These are phyloP conservation scores for Beauveria sp. DNA, from an alignment of 2,329 filamentous ascomycete genomes.

Conservation along the genomic window DNA sequence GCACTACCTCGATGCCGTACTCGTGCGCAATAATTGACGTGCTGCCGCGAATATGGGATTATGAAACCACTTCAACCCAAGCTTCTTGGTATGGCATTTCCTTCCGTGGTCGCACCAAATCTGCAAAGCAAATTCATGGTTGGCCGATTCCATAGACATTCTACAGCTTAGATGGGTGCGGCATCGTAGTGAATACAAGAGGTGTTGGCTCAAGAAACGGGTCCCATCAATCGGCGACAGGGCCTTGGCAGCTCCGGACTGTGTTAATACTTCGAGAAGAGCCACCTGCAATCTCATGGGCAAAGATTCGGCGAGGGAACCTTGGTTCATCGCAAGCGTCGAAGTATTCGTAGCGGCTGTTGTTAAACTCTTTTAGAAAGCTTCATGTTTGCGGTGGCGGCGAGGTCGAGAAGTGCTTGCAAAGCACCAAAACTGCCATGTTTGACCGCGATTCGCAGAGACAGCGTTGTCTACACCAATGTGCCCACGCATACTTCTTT, in stretches of 20 bases:
- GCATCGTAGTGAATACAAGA: neutral
- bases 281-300: neutral
- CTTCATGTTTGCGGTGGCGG: neutral
- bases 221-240: neutral
- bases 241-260: neutral
- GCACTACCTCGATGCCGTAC: neutral
- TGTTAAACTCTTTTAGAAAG: neutral
- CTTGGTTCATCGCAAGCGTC: neutral
- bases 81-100: neutral
- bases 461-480: neutral
- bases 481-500: neutral
- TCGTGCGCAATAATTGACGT: neutral
- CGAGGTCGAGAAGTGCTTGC: neutral
- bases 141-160: neutral
- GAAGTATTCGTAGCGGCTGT: conserved; percentile 5
- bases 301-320: neutral
- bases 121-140: neutral
- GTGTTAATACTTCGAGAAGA: neutral
- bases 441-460: neutral
- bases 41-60: neutral
- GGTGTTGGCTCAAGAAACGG: neutral
- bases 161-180: neutral
- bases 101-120: neutral
- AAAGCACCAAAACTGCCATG: neutral
- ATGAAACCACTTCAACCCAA: neutral